phyloP scores from a whole-genome alignment of 164 flowering plant genomes.

The Buxus sempervirens region DNA sequence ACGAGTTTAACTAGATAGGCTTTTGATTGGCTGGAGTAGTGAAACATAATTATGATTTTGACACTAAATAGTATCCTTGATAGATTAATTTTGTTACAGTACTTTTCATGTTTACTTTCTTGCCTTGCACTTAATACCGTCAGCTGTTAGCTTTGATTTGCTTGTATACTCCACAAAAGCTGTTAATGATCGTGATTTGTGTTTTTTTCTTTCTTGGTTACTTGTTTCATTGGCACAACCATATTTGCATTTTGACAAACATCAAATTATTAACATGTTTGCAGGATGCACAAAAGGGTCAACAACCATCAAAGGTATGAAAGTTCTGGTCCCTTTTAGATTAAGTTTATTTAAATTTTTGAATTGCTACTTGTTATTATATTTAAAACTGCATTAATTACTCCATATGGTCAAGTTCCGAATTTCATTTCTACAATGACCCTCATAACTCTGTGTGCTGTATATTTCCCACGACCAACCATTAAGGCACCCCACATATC shows the following conservation, averaged over 20 bases:
- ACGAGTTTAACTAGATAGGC: too few species aligned
- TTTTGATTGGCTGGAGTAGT: too few species aligned
- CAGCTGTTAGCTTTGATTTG: not conserved
- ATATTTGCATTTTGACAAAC: conserved; percentile 13
- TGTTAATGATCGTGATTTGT: not conserved
- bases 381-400: not conserved
- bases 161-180: not conserved
- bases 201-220: not conserved
- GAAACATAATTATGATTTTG: too few species aligned
- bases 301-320: conserved; percentile 43
- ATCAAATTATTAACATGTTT: conserved; percentile 14
- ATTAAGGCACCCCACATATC: too few species aligned
- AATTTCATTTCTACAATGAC: too few species aligned
- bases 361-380: not conserved
- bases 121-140: not conserved
- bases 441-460: too few species aligned
- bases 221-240: not conserved
- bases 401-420: too few species aligned
- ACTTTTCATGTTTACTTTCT: not conserved
- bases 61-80: too few species aligned
- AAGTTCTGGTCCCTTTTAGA: not conserved
- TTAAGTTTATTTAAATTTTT: not conserved
- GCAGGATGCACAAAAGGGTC: conserved; percentile 37
- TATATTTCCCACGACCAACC: too few species aligned
- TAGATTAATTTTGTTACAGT: not conserved